Evolutionary conservation across 2,329 filamentous ascomycete species (phyloP).

Genomic region (Pyrenochaeta sp.): DNA sequence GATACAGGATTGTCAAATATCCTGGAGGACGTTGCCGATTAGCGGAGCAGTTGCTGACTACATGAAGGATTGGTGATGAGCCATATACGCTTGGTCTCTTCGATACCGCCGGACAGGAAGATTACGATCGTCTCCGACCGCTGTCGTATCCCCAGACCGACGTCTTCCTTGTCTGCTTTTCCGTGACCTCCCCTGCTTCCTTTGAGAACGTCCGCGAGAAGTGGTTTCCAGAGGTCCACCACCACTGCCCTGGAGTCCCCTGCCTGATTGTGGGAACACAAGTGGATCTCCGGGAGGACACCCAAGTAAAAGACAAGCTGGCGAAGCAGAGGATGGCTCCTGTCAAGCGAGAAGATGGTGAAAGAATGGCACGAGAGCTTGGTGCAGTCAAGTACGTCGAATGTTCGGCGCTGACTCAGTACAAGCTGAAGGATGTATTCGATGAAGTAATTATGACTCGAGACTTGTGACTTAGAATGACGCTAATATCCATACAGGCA

Average conservation of each 20-base stretch:
- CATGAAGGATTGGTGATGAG: slow-evolving; percentile 92
- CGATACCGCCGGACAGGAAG: slow-evolving; percentile 98
- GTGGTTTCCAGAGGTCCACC: slow-evolving; percentile 98
- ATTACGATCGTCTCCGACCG: slow-evolving; percentile 96
- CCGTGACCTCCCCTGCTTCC: slow-evolving; percentile 93
- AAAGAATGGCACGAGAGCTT: slow-evolving; percentile 96
- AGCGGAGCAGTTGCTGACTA: slow-evolving; percentile 32
- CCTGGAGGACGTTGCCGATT: not conserved
- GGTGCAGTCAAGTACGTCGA: slow-evolving; percentile 98
- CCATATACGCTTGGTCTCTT: slow-evolving; percentile 97
- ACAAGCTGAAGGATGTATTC: slow-evolving; percentile 98
- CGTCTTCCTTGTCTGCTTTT: slow-evolving; percentile 98
- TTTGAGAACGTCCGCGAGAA: slow-evolving; percentile 99
- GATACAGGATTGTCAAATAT: not conserved
- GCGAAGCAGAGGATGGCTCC: slow-evolving; percentile 96
- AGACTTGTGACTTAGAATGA: not conserved
- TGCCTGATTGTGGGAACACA: slow-evolving; percentile 98
- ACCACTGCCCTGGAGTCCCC: slow-evolving; percentile 97
- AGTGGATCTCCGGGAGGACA: slow-evolving; percentile 92
- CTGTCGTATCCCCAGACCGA: slow-evolving; percentile 98
- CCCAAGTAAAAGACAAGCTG: slow-evolving; percentile 87
- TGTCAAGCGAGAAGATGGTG: slow-evolving; percentile 90
- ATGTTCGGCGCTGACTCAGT: slow-evolving; percentile 97
- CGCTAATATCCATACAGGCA: slow-evolving; percentile 64
- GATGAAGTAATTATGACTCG: slow-evolving; percentile 76